Evolutionary conservation across 345 rosid genomes (phyloP), one percentile per base, ranked within the genome.

Genomic region (Hibiscus trionum): DNA sequence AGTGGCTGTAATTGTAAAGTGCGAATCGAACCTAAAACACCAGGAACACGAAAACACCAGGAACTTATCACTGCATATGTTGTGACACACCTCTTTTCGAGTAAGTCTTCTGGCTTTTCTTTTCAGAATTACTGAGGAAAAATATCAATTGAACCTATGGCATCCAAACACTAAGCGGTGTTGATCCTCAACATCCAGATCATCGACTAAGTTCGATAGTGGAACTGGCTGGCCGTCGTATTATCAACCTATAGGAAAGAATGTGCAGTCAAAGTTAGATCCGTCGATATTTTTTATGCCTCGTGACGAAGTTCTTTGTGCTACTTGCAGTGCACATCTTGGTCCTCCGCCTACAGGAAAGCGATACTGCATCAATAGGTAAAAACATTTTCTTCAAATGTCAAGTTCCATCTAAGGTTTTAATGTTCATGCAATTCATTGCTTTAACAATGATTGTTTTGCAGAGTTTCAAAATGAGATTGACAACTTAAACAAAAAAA

Each of bases 201-300:
- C 98, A 64, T 81, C 90, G 1, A 88, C 98, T 35, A 94, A 94
- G 82, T 94, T 90, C 52, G 96, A 94, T n/a, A 91, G 97, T 29
- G 98, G 98, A 82, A 94, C 97, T 6, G 97, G 98, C 4, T 94
- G 98, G 97, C 98, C 98, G 14, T 90, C 97, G 17, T 91, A 86
- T 79, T 88, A 87, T 78, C 79, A 88, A 77, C 93, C 97, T 15
- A 69, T 87, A 4, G 97, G 83, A 42, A 77, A 80, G 76, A 90
- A 90, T 56, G 95, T 85, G 68, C 86, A 87, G 76, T 85, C 93
- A 5, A 86, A 88, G 77, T 70, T 86, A 72, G 98, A 91, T 80
- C 81, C 82, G 44, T 91, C 97, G 0, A 79, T 91, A 16, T 86
- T 94, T 75, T 87, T 94, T 82, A 94, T 94, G 98, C 98, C 96